Percentiles rank a stretch among this genome's conserved stretches.
Conservation (phyloP, 1,139 yeast species). For the Candida tetrigidarum region DNA sequence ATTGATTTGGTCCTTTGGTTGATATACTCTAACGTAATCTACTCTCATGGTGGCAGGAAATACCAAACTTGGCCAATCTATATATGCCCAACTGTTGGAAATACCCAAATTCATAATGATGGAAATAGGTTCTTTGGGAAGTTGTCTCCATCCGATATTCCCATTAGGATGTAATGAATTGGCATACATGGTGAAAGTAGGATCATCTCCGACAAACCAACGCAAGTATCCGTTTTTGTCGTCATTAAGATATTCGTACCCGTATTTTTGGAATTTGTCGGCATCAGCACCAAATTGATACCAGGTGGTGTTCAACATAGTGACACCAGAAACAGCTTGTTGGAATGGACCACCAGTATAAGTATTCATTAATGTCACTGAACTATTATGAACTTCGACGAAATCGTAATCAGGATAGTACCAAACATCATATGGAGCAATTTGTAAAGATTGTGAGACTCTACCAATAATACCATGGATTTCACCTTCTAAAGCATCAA, state of each 20-base stretch:
- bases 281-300: slow-evolving; percentile 60
- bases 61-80: slow-evolving; percentile 70
- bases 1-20: slow-evolving; percentile 55
- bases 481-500: slow-evolving; percentile 82
- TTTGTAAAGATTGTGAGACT: slow-evolving; percentile 80
- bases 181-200: slow-evolving; percentile 65
- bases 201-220: slow-evolving; percentile 79
- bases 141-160: slow-evolving; percentile 73
- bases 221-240: slow-evolving; percentile 68
- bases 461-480: slow-evolving; percentile 61
- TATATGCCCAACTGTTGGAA: slow-evolving; percentile 81
- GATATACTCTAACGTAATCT: slow-evolving; percentile 81
- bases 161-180: slow-evolving; percentile 80
- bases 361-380: slow-evolving; percentile 70
- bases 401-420: slow-evolving; percentile 79
- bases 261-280: slow-evolving; percentile 66
- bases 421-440: slow-evolving; percentile 89
- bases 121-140: slow-evolving; percentile 89
- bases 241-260: slow-evolving; percentile 77
- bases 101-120: slow-evolving; percentile 77
- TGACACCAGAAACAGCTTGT: slow-evolving; percentile 78
- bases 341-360: slow-evolving; percentile 87
- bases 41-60: slow-evolving; percentile 73
- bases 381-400: slow-evolving; percentile 61
- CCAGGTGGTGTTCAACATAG: slow-evolving; percentile 78